A percentile compares a stretch with the other conserved stretches of the same genome.
phyloP scores from a whole-genome alignment of 208 protist genomes.

The Acanthamoeba triangularis region DNA sequence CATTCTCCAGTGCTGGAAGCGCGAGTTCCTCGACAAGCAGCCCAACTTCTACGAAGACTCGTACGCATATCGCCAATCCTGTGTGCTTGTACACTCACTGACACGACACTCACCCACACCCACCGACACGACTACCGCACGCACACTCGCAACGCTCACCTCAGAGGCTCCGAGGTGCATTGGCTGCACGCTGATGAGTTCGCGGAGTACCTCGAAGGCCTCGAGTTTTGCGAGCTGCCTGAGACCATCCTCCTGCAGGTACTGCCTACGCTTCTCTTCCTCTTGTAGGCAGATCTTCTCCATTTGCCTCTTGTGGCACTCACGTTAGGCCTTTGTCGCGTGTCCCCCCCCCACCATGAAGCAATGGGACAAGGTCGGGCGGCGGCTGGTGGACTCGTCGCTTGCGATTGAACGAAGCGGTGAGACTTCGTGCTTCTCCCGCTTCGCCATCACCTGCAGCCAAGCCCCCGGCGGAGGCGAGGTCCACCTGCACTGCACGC shows the following conservation, averaged over 20 bases:
- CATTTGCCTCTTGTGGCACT: neutral
- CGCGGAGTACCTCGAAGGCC: slow-evolving; percentile 38
- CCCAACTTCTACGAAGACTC: neutral
- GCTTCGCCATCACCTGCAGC: neutral
- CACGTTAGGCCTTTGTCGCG: too few species aligned
- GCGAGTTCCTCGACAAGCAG: neutral
- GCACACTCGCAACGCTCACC: neutral
- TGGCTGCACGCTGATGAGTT: slow-evolving; percentile 50
- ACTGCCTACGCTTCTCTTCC: neutral
- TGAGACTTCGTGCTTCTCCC: neutral
- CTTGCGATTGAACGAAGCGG: neutral
- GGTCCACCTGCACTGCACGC: neutral
- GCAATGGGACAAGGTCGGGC: slow-evolving; percentile 26
- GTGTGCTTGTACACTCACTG: neutral
- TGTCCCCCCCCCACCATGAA: neutral
- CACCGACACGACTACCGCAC: neutral
- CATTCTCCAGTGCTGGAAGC: slow-evolving; percentile 64
- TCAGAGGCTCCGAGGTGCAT: neutral
- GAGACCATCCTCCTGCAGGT: slow-evolving; percentile 63
- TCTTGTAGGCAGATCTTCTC: too few species aligned
- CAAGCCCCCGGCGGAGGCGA: neutral
- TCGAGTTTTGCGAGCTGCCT: slow-evolving; percentile 68
- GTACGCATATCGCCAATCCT: neutral
- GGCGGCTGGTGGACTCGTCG: neutral
- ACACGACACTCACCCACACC: neutral